phyloP scores from a whole-genome alignment of 805 yeast species.

The Lipomyces lipofer region DNA sequence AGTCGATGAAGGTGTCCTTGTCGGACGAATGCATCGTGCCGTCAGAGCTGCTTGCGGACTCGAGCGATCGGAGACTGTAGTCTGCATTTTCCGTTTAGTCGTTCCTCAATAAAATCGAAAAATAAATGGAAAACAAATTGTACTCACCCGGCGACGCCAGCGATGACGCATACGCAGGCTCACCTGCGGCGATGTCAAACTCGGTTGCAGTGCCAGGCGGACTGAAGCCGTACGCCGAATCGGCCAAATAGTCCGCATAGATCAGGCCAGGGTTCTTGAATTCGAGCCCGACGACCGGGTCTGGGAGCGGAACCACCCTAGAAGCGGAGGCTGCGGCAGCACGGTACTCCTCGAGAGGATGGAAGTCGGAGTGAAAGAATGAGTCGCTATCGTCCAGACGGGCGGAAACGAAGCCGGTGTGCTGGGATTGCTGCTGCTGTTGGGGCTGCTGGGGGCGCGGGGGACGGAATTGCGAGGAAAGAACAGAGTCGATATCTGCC shows the following conservation, averaged over 20 bases:
- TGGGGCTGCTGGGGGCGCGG: neutral
- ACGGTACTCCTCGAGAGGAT: neutral
- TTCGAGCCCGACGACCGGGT: neutral
- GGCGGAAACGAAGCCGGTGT: neutral
- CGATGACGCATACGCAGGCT: neutral
- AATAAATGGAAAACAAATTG: neutral
- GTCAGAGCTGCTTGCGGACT: neutral
- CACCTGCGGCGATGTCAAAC: slow-evolving; percentile 1
- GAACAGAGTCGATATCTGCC: slow-evolving; percentile 9
- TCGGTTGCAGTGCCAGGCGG: neutral
- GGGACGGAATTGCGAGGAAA: neutral
- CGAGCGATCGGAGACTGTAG: neutral
- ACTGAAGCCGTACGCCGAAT: neutral
- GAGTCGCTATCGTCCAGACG: neutral
- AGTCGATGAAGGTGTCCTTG: slow-evolving; percentile 4
- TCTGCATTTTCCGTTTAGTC: neutral
- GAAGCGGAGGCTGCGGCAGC: neutral
- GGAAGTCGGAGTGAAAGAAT: neutral
- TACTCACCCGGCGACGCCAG: neutral
- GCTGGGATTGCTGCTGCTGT: neutral
- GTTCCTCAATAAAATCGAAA: too few species aligned
- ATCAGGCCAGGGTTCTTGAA: neutral
- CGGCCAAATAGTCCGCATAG: slow-evolving; percentile 3
- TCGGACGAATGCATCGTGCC: neutral
- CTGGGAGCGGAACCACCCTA: neutral